Percentiles rank a stretch among this genome's conserved stretches.
phyloP scores from a whole-genome alignment of 306 rosid species.

The Notholithocarpus densiflorus region DNA sequence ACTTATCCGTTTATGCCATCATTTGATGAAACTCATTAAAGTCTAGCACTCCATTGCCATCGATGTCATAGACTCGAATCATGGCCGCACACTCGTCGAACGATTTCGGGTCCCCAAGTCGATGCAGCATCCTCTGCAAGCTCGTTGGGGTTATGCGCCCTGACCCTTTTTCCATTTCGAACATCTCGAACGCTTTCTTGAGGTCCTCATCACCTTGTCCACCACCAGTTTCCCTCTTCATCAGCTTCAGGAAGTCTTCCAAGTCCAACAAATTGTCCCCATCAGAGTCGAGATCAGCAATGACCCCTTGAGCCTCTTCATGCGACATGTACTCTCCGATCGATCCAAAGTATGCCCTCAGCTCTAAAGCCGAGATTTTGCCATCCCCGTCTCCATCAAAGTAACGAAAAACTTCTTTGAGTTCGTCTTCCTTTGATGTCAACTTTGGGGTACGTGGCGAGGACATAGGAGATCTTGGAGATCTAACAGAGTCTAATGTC shows the following conservation, averaged over 20 bases:
- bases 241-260: slow-evolving; percentile 48
- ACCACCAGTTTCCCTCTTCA: slow-evolving; percentile 30
- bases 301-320: slow-evolving; percentile 56
- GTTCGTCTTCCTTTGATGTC: slow-evolving; percentile 29
- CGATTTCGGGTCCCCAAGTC: slow-evolving; percentile 63
- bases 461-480: slow-evolving; percentile 30
- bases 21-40: slow-evolving; percentile 68
- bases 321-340: slow-evolving; percentile 58
- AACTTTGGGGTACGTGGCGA: slow-evolving; percentile 16
- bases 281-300: slow-evolving; percentile 53
- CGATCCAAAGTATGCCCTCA: slow-evolving; percentile 62
- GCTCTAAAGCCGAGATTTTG: slow-evolving; percentile 55
- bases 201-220: slow-evolving; percentile 39
- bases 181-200: slow-evolving; percentile 71
- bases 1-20: slow-evolving; percentile 39
- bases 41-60: slow-evolving; percentile 71
- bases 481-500: neutral
- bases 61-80: slow-evolving; percentile 60
- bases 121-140: slow-evolving; percentile 61
- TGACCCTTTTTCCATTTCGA: slow-evolving; percentile 54
- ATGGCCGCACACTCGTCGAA: slow-evolving; percentile 59
- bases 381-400: slow-evolving; percentile 66
- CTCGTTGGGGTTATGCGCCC: slow-evolving; percentile 59
- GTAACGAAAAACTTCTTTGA: slow-evolving; percentile 45
- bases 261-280: slow-evolving; percentile 51